Base-by-base conservation (phyloP, 495 filamentous ascomycete genomes). In the Articulospora tetracladia region DNA sequence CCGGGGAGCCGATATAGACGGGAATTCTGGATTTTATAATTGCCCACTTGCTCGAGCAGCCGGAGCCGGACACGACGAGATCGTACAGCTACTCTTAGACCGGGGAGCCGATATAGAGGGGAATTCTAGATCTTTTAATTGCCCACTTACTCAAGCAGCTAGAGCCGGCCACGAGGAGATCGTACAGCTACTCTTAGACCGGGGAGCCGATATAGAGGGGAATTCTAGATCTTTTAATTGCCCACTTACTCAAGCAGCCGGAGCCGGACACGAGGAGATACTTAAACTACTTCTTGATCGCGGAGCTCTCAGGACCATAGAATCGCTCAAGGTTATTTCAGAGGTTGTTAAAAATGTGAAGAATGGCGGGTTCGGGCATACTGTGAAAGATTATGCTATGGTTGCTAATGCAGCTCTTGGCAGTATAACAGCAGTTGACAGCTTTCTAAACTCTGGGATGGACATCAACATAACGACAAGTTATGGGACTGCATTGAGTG, bases 141-240 rank as follows among this genome's bases (percentile, higher is more conserved):
- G 59, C 4, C 17, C 60, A 50, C 58, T 66, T 4, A 17, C 48
- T 20, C 27, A 23, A 25, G 55, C 63, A 46, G 54, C 59, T 32
- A 24, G 0, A 19, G 34, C 6, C 6, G 68, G 68, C 8, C 58
- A 69, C 28, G 55, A 60, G 53, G 41, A 19, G 13, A 50, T 65
- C 11, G 50, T 69, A 13, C 62, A 62, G 2, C 69, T 74, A 17
- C 63, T 83, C 20, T 48, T 85, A 25, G 68, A 68, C 2, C 69
- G 68, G 1, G 76, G 75, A 4, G 79, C 79, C 2, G 71, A 79
- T 53, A 62, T 80, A 24, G n/a, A n/a, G n/a, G n/a, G n/a, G n/a
- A 82, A 55, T 41, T 15, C 1, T 7, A 17, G 3, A 32, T 26
- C 4, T 15, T 0, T 1, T 15, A 61, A 24, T 26, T n/a, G 36